Conservation (phyloP, 2,329 filamentous ascomycete species). For the Penicillium sp. region DNA sequence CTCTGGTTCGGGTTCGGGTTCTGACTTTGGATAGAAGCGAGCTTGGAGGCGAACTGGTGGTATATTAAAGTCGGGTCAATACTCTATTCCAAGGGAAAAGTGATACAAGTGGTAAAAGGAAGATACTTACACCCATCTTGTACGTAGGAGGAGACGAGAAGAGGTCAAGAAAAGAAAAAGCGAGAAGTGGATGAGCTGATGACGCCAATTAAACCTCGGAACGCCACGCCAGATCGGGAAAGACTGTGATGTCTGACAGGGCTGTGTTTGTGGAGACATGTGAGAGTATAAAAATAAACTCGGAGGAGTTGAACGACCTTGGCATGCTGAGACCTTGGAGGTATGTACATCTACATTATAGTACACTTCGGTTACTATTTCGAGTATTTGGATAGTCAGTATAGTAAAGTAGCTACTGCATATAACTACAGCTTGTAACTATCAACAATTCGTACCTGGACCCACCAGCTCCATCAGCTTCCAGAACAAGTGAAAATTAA, state of each 20-base stretch:
- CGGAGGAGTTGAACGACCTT: not conserved
- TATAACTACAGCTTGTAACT: not conserved
- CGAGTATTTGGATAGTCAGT: not conserved
- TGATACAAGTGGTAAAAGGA: not conserved
- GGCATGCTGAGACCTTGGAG: not conserved
- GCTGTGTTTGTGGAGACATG: not conserved
- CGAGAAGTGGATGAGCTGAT: slow-evolving; percentile 1
- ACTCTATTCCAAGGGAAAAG: too few species aligned
- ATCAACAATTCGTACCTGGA: not conserved
- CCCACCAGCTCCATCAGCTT: not conserved
- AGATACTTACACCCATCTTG: slow-evolving; percentile 14
- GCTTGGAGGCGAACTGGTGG: slow-evolving; percentile 37
- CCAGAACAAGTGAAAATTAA: not conserved
- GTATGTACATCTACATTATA: not conserved
- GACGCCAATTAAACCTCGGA: not conserved
- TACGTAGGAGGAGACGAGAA: not conserved
- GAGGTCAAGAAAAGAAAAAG: not conserved
- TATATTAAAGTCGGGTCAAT: not conserved
- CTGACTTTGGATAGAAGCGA: slow-evolving; percentile 36
- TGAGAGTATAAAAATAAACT: not conserved
- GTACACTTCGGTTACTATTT: not conserved
- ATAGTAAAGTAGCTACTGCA: not conserved
- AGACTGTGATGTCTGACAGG: not conserved
- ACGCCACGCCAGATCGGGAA: slow-evolving; percentile 7
- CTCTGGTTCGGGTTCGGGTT: slow-evolving; percentile 1